phyloP scores from a whole-genome alignment of 2,329 filamentous ascomycete genomes.

The Penicillium vulpinum region DNA sequence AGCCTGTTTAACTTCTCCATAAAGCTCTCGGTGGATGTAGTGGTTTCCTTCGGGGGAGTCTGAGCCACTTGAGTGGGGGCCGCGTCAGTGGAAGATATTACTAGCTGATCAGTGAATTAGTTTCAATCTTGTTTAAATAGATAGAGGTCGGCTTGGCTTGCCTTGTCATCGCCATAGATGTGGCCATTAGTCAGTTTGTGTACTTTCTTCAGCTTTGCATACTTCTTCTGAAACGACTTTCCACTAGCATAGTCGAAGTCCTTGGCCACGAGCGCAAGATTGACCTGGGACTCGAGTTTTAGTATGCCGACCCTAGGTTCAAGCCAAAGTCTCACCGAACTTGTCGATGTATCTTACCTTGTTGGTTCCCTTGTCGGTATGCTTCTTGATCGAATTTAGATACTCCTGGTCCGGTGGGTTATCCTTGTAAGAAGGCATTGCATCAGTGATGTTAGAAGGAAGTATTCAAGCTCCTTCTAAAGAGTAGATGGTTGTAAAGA shows the following conservation, averaged over 20 bases:
- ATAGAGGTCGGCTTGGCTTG: neutral
- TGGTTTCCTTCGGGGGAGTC: neutral
- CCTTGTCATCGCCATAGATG: neutral
- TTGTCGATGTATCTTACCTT: neutral
- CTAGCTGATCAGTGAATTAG: neutral
- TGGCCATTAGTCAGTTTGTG: neutral
- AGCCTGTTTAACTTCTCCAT: neutral
- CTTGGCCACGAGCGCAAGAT: neutral
- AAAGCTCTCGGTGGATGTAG: neutral
- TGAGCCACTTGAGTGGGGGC: neutral
- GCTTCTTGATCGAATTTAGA: neutral
- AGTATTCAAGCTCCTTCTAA: neutral
- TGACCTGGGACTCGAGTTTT: neutral
- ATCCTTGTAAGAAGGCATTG: neutral
- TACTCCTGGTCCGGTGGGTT: neutral
- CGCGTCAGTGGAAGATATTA: neutral
- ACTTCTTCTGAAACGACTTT: neutral
- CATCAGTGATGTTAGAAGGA: neutral
- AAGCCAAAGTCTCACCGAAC: neutral
- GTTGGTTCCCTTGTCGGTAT: neutral
- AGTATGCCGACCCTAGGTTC: neutral
- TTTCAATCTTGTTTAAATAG: neutral
- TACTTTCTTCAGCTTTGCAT: neutral
- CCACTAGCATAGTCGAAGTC: neutral
- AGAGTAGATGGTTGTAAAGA: neutral